Conservation (phyloP, 805 yeast species). For the Yamadazyma philogaea region DNA sequence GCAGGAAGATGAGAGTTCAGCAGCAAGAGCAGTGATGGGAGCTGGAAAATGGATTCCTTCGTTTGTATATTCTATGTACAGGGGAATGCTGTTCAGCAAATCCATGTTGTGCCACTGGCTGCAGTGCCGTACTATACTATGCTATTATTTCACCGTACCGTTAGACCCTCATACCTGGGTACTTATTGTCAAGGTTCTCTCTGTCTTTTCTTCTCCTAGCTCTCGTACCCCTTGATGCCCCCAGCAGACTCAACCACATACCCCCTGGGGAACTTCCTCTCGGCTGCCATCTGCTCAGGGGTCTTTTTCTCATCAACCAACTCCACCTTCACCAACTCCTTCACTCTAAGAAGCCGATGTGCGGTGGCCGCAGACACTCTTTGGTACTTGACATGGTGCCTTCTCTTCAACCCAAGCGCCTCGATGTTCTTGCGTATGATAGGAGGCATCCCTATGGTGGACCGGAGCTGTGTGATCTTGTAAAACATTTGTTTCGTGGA, state of each 20-base stretch:
- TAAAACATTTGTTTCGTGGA: slow-evolving; percentile 19
- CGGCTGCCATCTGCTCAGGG: slow-evolving; percentile 48
- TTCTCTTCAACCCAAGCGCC: slow-evolving; percentile 69
- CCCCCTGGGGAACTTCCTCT: slow-evolving; percentile 65
- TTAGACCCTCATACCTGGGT: neutral
- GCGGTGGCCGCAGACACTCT: slow-evolving; percentile 75
- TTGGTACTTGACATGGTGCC: slow-evolving; percentile 74
- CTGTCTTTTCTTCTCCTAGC: too few relatives aligned
- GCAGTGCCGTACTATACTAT: too few relatives aligned
- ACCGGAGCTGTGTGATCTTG: slow-evolving; percentile 73
- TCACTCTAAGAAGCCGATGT: slow-evolving; percentile 76
- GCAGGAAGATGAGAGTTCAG: too few relatives aligned
- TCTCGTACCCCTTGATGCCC: slow-evolving; percentile 7
- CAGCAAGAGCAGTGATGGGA: too few relatives aligned
- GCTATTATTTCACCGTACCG: too few relatives aligned
- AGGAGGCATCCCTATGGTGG: slow-evolving; percentile 83
- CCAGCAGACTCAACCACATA: slow-evolving; percentile 28
- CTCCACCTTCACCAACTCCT: slow-evolving; percentile 83
- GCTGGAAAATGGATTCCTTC: too few relatives aligned
- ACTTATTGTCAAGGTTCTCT: neutral
- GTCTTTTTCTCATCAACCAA: slow-evolving; percentile 55
- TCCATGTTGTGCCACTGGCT: too few relatives aligned
- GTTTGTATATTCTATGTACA: too few relatives aligned
- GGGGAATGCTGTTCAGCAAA: too few relatives aligned
- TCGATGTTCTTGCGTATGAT: slow-evolving; percentile 59